Base-by-base conservation (phyloP, 306 rosid genomes). In the Quercus engelmannii region DNA sequence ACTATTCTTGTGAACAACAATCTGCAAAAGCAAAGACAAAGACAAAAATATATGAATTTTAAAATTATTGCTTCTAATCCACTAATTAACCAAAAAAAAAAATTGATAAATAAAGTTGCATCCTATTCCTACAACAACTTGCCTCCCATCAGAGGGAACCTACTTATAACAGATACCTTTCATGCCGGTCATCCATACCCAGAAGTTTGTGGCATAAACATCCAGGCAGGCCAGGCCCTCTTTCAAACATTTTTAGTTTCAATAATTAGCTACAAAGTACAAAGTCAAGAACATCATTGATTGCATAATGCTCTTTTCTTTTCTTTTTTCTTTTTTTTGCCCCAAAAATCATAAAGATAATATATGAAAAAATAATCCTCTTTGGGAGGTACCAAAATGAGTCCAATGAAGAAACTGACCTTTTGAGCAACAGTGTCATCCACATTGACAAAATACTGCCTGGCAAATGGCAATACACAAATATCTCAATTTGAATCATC, bases 371-470 rank as follows among this genome's bases (percentile, higher is more conserved):
- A 2, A 70, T 33, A 23, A 41, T 0, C 38, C 69, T 4, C 38
- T 70, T 67, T 83, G 21, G 26, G 65, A 59, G 18, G 31, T 21
- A 55, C 23, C 25, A 69, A 82, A 57, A 65, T 8, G 52, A 26
- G 31, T 5, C 28, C 5, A 35, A 31, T 73, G 15, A 20, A 78
- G 75, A 38, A 63, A 65, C 85, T 77, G 55, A 93, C 99, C 91
- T 85, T 88, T 62, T 93, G 90, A 43, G 97, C 84, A 81, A 95
- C 96, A 35, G 89, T 85, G 73, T 95, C 99, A 81, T 93, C 99
- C 55, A 85, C 91, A 73, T 93, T 68, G 74, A 95, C 99, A 85
- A 95, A 95, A 73, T 95, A 95, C 83, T 95, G 99, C 88, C 99
- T 95, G 98, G 55, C 26, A 81, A 78, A 79, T 95, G 97, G 55